Evolutionary conservation across 2,329 filamentous ascomycete species (phyloP).

Genomic region (Beauveria asiatica): DNA sequence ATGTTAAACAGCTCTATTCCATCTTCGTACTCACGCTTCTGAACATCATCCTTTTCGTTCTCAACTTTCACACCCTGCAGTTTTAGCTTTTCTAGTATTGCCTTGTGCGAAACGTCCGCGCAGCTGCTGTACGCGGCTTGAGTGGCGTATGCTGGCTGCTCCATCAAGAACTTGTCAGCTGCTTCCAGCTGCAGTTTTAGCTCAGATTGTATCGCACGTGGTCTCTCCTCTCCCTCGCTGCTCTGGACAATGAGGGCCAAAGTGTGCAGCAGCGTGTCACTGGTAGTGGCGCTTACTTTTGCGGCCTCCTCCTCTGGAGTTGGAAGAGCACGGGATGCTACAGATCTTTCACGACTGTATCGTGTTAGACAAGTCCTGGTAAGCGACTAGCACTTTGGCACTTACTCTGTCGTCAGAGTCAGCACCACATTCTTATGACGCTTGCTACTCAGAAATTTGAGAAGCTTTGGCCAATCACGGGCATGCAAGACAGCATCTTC

Average conservation of each 20-base stretch:
- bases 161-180: slow-evolving; percentile 21
- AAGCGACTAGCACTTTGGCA: neutral
- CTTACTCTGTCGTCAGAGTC: slow-evolving; percentile 18
- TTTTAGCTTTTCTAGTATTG: slow-evolving; percentile 19
- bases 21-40: slow-evolving; percentile 22
- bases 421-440: slow-evolving; percentile 17
- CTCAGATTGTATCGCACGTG: slow-evolving; percentile 5
- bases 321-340: neutral
- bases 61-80: slow-evolving; percentile 18
- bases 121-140: slow-evolving; percentile 23
- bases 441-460: slow-evolving; percentile 18
- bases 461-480: slow-evolving; percentile 22
- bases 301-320: neutral
- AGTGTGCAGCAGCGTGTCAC: neutral
- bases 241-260: slow-evolving; percentile 4
- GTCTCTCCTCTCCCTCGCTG: slow-evolving; percentile 5
- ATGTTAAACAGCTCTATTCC: slow-evolving; percentile 33
- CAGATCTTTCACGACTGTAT: neutral
- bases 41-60: slow-evolving; percentile 16
- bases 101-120: slow-evolving; percentile 15
- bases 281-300: neutral
- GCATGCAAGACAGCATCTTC: slow-evolving; percentile 21
- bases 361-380: neutral
- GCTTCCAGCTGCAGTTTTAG: slow-evolving; percentile 18
- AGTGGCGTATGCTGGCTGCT: slow-evolving; percentile 19